Conservation (phyloP, 495 filamentous ascomycete species). For the Xylaria bambusicola region DNA sequence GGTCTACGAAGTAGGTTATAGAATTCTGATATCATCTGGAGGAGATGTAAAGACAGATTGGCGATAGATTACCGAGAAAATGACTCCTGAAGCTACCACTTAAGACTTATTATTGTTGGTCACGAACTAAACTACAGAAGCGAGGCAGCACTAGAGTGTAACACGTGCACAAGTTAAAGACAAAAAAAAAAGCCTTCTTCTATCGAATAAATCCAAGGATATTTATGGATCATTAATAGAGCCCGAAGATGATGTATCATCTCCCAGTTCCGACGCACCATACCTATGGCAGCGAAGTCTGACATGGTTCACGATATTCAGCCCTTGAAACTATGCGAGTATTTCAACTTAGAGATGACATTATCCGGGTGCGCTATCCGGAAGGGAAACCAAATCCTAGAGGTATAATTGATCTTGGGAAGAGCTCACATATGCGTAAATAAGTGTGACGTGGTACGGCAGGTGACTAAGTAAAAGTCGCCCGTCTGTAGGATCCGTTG, state of each 20-base stretch:
- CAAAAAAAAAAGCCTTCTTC: background rate
- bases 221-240: background rate
- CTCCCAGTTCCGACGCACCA: background rate
- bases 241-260: background rate
- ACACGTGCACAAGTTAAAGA: background rate
- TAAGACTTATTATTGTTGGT: background rate
- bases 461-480: background rate
- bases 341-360: background rate
- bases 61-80: conserved; percentile 1
- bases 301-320: background rate
- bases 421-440: conserved; percentile 5
- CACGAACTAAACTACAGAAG: background rate
- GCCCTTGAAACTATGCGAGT: background rate
- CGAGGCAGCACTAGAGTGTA: too few relatives aligned
- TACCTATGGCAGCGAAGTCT: background rate
- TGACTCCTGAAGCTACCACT: background rate
- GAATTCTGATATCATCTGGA: conserved; percentile 12
- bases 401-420: background rate
- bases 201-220: too few relatives aligned
- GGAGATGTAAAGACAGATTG: background rate
- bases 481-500: conserved; percentile 6
- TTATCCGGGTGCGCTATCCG: conserved; percentile 34
- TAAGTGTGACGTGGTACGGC: conserved; percentile 14
- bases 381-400: background rate
- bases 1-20: too few relatives aligned